Evolutionary conservation across 495 filamentous ascomycete genomes (phyloP).

Genomic region (Lichenothelia convexa): DNA sequence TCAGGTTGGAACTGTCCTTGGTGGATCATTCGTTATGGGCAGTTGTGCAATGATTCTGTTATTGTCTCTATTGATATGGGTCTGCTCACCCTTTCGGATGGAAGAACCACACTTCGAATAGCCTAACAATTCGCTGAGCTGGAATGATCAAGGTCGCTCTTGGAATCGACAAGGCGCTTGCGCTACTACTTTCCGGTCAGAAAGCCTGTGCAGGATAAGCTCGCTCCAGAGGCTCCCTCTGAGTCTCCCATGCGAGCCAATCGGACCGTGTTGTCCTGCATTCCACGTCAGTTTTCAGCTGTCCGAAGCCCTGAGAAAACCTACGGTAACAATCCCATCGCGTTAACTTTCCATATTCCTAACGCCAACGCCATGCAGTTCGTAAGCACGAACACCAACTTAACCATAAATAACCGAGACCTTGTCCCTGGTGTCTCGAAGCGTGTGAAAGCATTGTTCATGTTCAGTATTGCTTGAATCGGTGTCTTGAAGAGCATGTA

Average conservation of each 20-base stretch:
- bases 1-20: too few relatives aligned
- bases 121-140: too few relatives aligned
- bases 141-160: too few relatives aligned
- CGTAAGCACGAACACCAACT: constrained; percentile 71
- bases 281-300: constrained; percentile 7
- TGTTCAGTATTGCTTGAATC: constrained; percentile 60
- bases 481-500: constrained; percentile 97
- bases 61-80: too few relatives aligned
- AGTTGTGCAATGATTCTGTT: too few relatives aligned
- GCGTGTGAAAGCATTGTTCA: constrained; percentile 63
- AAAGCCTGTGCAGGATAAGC: constrained; percentile 19
- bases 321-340: constrained; percentile 88
- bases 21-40: too few relatives aligned
- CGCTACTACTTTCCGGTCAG: too few relatives aligned
- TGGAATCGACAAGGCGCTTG: too few relatives aligned
- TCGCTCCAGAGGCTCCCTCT: constrained; percentile 55
- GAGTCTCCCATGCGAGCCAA: constrained; percentile 87
- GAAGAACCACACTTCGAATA: too few relatives aligned
- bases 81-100: too few relatives aligned
- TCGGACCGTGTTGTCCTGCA: constrained; percentile 76
- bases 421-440: constrained; percentile 76
- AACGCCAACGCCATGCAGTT: constrained; percentile 66
- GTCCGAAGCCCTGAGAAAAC: constrained; percentile 16
- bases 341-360: constrained; percentile 93
- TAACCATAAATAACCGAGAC: constrained; percentile 53